A percentile compares a stretch with the other conserved stretches of the same genome.
Evolutionary conservation across 148 eudicot species (phyloP).

Genomic region (Vaccinium corymbosum): DNA sequence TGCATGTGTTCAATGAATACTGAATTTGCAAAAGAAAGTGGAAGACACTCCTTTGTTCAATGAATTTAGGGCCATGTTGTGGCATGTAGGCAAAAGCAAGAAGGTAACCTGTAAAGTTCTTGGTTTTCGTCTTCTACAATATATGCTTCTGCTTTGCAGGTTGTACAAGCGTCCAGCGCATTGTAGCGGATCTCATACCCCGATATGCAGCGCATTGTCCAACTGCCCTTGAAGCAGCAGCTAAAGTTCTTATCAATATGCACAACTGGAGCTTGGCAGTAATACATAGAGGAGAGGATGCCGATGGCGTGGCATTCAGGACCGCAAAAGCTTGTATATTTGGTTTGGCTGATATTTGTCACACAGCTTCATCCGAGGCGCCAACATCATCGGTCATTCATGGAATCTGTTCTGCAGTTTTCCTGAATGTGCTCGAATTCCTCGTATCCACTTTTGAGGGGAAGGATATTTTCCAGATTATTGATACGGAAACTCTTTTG

Average conservation of each 20-base stretch:
- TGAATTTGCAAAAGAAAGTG: background rate
- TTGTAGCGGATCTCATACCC: slow-evolving; percentile 70
- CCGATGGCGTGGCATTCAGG: slow-evolving; percentile 66
- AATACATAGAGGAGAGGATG: slow-evolving; percentile 69
- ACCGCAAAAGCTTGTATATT: slow-evolving; percentile 73
- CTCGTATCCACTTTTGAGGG: slow-evolving; percentile 68
- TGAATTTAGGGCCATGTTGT: background rate
- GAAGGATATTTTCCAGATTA: slow-evolving; percentile 65
- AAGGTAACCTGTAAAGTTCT: background rate
- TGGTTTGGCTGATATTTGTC: slow-evolving; percentile 80
- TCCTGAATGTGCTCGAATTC: slow-evolving; percentile 60
- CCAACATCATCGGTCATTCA: slow-evolving; percentile 69
- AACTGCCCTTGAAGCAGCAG: slow-evolving; percentile 95
- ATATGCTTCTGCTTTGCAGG: slow-evolving; percentile 45
- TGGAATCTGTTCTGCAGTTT: slow-evolving; percentile 83
- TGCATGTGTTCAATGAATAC: background rate
- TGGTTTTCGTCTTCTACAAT: background rate
- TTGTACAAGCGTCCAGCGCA: slow-evolving; percentile 69
- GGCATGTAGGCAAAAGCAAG: background rate
- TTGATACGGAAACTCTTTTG: slow-evolving; percentile 51
- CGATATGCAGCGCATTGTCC: slow-evolving; percentile 83
- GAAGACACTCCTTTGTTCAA: background rate
- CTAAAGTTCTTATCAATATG: slow-evolving; percentile 74
- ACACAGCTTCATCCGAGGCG: slow-evolving; percentile 57
- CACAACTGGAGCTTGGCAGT: slow-evolving; percentile 65